phyloP scores from a whole-genome alignment of 495 filamentous ascomycete genomes.

The Chaetomium tenue region DNA sequence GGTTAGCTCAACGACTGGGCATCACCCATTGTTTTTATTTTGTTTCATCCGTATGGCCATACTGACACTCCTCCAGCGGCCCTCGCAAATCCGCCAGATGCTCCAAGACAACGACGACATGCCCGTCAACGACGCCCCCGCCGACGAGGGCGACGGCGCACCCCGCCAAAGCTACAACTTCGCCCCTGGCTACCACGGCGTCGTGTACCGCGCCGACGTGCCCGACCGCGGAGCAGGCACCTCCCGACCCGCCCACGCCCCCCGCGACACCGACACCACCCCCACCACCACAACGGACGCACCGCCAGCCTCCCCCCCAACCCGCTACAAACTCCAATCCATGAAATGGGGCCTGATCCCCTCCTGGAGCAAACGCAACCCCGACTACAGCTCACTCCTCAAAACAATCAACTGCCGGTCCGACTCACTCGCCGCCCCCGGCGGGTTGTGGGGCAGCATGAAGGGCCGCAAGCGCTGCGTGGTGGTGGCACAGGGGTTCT shows the following conservation, averaged over 20 bases:
- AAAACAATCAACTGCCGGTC: slow-evolving; percentile 95
- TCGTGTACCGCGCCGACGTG: slow-evolving; percentile 79
- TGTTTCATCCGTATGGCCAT: neutral
- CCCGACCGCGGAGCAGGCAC: slow-evolving; percentile 50
- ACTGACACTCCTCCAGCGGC: slow-evolving; percentile 45
- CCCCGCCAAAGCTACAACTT: slow-evolving; percentile 88
- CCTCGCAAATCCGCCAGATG: slow-evolving; percentile 63
- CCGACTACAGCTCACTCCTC: slow-evolving; percentile 71
- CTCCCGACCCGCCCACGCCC: neutral
- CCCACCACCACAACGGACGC: slow-evolving; percentile 23
- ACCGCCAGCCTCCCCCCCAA: slow-evolving; percentile 3
- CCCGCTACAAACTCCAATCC: slow-evolving; percentile 72
- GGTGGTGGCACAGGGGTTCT: slow-evolving; percentile 87
- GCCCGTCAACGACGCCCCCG: slow-evolving; percentile 71
- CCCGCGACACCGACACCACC: slow-evolving; percentile 23
- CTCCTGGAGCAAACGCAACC: slow-evolving; percentile 38
- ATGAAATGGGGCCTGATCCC: slow-evolving; percentile 79
- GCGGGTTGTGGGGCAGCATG: slow-evolving; percentile 90
- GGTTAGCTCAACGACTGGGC: too few relatives aligned
- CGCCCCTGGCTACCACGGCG: slow-evolving; percentile 79
- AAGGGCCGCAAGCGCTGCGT: slow-evolving; percentile 85
- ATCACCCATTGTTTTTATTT: neutral
- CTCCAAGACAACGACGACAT: slow-evolving; percentile 68
- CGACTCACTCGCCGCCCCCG: slow-evolving; percentile 72
- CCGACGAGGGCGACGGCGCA: slow-evolving; percentile 56